Base-by-base conservation (phyloP, 331 rosid species). In the Erythrophleum ivorense region DNA sequence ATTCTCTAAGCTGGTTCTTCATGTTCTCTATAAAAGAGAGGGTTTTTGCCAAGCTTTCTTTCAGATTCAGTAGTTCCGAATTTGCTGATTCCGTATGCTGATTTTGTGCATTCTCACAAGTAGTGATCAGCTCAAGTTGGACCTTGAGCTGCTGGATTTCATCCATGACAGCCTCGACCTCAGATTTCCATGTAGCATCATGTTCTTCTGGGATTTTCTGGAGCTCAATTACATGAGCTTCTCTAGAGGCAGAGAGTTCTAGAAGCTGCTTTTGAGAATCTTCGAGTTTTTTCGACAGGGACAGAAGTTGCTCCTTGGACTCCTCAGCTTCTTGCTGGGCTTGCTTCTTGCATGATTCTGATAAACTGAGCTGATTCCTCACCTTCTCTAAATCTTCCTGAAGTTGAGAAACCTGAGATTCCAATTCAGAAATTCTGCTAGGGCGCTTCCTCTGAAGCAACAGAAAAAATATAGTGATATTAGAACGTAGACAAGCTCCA, bases 381-480 rank as follows among this genome's bases (percentile, higher is more conserved):
- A 90, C 90, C 67, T 79, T 86, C 70, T 88, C 91, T 78, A 96
- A 82, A 77, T 94, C 97, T 66, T 87, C 97, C 86, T 88, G 91
- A 55, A 94, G 97, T 74, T 89, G 91, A 70, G 94, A 84, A 79
- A 91, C 81, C 91, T 92, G 98, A 63, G 95, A 86, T 83, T 96
- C 97, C 84, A 96, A 84, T 73, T 96, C 99, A 10, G 95, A 85
- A 84, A 94, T 90, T 86, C 85, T 88, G 91, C 90, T 94, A 0
- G 98, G 94, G 73, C 92, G 93, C 86, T 91, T 94, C 85, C 88
- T 90, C 99, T 96, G 86, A 29, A 66, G 81, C 31, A 87, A 74
- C 60, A 83, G 41, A 19, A 55, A 52, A 62, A 66, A 33, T 38
- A 59, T 6, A 36, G 50, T 43, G 79, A 45, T 80, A 41, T 58